Conservation (phyloP, 1,284 basidiomycete genomes). For the Anthracocystis panici-leucophaei region DNA sequence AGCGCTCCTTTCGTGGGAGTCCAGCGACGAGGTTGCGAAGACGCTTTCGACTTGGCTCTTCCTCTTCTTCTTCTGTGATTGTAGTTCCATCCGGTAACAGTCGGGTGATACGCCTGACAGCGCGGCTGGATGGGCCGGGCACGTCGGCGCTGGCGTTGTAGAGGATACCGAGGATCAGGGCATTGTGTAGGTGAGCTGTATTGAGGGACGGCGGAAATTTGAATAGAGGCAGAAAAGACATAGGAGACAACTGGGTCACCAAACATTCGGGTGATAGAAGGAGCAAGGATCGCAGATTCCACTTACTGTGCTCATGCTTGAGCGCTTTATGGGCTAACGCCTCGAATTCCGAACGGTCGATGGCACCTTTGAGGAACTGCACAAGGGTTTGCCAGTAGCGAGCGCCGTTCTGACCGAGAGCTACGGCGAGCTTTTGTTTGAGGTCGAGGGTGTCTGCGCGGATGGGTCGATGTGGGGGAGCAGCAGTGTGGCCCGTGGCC, state of each 20-base stretch:
- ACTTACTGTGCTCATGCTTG: constrained; percentile 61
- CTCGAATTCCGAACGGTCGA: constrained; percentile 70
- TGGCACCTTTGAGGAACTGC: constrained; percentile 69
- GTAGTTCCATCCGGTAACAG: constrained; percentile 43
- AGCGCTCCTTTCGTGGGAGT: constrained; percentile 59
- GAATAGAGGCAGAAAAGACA: not conserved
- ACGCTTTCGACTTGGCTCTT: constrained; percentile 64
- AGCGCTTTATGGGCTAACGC: constrained; percentile 58
- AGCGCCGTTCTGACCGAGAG: constrained; percentile 61
- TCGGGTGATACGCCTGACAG: constrained; percentile 43
- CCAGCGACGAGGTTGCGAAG: constrained; percentile 63
- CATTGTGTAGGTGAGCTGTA: constrained; percentile 71
- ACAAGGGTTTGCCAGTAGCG: constrained; percentile 70
- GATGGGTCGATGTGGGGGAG: constrained; percentile 44
- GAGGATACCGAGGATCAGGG: constrained; percentile 71
- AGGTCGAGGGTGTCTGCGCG: constrained; percentile 63
- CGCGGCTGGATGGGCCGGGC: constrained; percentile 55
- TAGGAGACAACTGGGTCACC: not conserved
- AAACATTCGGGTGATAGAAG: not conserved
- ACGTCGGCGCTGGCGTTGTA: constrained; percentile 69
- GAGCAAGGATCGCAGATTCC: not conserved
- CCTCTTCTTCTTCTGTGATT: constrained; percentile 53
- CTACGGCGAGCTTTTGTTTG: constrained; percentile 62
- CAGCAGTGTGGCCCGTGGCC: constrained; percentile 31
- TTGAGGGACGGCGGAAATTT: not conserved